Base-by-base conservation (phyloP, 768 basidiomycete species). In the Termitomyces sp. region DNA sequence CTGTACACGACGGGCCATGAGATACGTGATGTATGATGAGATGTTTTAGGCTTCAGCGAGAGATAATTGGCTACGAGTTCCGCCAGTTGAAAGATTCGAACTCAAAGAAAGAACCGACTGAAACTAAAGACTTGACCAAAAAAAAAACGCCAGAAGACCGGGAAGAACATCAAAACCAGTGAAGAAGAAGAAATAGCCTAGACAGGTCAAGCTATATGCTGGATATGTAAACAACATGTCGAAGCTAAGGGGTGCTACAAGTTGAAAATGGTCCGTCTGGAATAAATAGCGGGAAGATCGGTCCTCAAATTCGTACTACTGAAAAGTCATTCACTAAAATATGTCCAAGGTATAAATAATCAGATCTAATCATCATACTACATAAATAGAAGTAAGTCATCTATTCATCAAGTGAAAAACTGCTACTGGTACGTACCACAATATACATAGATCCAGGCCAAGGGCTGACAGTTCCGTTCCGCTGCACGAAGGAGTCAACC, bases 391-490 rank as follows among this genome's bases (percentile, higher is more conserved):
- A 51, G 16, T 52, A 5, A 52, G 36, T 8, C 8, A 10, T 24
- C 13, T 1, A 38, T 10, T 9, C 26, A 42, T 26, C 0, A 26
- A 40, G 6, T 5, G 16, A 2, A 14, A 26, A 24, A 35, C 9
- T 28, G 36, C 26, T 3, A 33, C 35, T 18, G 6, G 12, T 33
- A 45, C 71, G 56, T 60, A 74, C 73, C 65, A 67, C 63, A 50
- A 77, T 49, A 54, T 65, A 58, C 69, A 78, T 68, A 20, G 71
- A 68, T 5, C 71, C 75, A 26, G 77, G 77, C 74, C 74, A 76
- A 3, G 68, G 59, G 49, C 66, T 71, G 18, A 70, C 63, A 44
- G 66, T 64, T 13, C 76, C 76, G 60, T 71, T 69, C 20, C 69
- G 69, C 38, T 65, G 66, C 40, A 75, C 38, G 58, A 67, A 75